Conservation (phyloP, 106 monocot genomes). For the Triglochin maritima region DNA sequence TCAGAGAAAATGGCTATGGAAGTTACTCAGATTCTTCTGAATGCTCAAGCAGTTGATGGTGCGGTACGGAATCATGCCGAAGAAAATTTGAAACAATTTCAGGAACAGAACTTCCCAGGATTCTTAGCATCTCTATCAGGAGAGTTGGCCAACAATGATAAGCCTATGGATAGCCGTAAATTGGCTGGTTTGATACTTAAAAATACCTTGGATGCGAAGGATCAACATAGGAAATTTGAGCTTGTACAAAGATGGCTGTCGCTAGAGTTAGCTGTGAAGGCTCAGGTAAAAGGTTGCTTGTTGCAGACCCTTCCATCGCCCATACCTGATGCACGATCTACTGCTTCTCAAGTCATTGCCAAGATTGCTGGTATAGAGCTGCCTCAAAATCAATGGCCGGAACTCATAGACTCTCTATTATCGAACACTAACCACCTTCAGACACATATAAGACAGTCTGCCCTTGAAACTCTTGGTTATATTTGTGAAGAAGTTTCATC, state of each 20-base stretch:
- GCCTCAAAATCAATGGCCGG: conserved; percentile 87
- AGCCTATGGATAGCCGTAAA: conserved; percentile 75
- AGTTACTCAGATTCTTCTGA: conserved; percentile 25
- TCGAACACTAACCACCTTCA: conserved; percentile 62
- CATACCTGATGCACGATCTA: conserved; percentile 72
- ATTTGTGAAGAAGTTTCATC: conserved; percentile 90
- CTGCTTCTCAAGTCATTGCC: conserved; percentile 94
- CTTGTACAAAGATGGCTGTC: conserved; percentile 77
- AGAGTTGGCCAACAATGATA: conserved; percentile 77
- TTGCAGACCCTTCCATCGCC: conserved; percentile 73
- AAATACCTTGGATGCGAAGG: conserved; percentile 79
- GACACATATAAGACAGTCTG: conserved; percentile 75
- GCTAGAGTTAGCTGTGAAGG: conserved; percentile 53
- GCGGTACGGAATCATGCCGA: conserved; percentile 23
- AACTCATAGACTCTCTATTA: conserved; percentile 60
- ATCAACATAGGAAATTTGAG: conserved; percentile 65
- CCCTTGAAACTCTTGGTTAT: conserved; percentile 84
- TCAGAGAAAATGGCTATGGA: conserved; percentile 20
- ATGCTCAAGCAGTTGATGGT: conserved; percentile 29
- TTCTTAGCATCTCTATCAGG: conserved; percentile 69
- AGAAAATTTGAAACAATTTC: conserved; percentile 20
- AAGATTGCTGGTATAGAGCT: conserved; percentile 91
- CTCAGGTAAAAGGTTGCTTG: conserved; percentile 63
- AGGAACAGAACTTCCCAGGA: conserved; percentile 73
- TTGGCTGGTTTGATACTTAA: conserved; percentile 86